These are phyloP conservation scores for Corchorus capsularis DNA, from an alignment of 345 rosid genomes.

Conservation along the genomic window DNA sequence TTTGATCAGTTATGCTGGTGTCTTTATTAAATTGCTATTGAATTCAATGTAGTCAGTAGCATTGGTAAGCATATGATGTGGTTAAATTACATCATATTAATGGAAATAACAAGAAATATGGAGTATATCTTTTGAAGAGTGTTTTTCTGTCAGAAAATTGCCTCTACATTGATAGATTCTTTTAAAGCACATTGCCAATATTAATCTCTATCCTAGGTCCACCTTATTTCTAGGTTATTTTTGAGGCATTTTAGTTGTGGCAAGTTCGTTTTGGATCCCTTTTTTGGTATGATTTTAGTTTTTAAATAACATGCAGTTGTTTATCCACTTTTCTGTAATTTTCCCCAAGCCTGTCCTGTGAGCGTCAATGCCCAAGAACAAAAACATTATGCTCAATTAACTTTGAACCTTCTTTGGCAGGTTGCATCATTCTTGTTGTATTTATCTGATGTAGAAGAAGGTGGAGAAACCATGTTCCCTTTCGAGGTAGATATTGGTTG, in stretches of 20 bases:
- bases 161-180: neutral
- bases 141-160: neutral
- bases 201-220: neutral
- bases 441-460: slow-evolving; percentile 37
- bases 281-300: neutral
- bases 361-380: slow-evolving; percentile 6
- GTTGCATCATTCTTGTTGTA: slow-evolving; percentile 40
- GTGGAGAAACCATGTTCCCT: slow-evolving; percentile 88
- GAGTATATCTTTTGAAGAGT: neutral
- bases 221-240: neutral
- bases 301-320: neutral
- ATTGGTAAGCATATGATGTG: neutral
- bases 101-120: slow-evolving; percentile 6
- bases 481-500: slow-evolving; percentile 50
- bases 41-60: neutral
- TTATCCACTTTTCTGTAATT: neutral
- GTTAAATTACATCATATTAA: neutral
- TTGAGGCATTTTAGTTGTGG: neutral
- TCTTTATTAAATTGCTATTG: neutral
- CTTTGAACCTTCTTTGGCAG: slow-evolving; percentile 18
- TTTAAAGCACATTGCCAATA: neutral
- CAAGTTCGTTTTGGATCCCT: neutral
- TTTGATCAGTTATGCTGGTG: neutral
- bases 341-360: neutral
- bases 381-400: slow-evolving; percentile 14